A percentile compares a stretch with the other conserved stretches of the same genome.
These are phyloP conservation scores for Leccinum boreale DNA, from an alignment of 768 basidiomycete genomes.

Conservation along the genomic window DNA sequence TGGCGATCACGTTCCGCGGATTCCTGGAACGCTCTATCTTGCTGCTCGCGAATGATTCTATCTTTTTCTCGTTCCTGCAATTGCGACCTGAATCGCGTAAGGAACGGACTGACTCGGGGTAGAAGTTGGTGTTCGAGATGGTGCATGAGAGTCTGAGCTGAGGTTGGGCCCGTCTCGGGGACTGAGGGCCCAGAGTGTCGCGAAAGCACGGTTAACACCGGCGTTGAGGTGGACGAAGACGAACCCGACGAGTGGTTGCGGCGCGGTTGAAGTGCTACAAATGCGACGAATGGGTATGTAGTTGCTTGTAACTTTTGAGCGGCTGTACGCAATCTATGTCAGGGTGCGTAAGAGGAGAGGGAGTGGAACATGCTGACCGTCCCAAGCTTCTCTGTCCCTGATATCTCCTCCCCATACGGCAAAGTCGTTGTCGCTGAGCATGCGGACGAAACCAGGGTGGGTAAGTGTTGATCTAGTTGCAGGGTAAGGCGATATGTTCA, in stretches of 20 bases:
- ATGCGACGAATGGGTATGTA: slow-evolving; percentile 91
- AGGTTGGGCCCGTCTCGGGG: slow-evolving; percentile 53
- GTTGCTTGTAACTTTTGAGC: slow-evolving; percentile 80
- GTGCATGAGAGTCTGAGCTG: slow-evolving; percentile 55
- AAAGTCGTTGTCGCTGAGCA: slow-evolving; percentile 70
- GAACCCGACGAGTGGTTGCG: slow-evolving; percentile 37
- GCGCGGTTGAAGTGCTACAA: slow-evolving; percentile 81
- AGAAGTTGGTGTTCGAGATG: slow-evolving; percentile 73
- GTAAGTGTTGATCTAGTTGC: slow-evolving; percentile 64
- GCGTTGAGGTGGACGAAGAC: slow-evolving; percentile 35
- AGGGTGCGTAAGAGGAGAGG: not conserved
- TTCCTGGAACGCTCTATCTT: slow-evolving; percentile 75
- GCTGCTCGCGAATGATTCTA: slow-evolving; percentile 68
- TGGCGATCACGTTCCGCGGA: slow-evolving; percentile 65
- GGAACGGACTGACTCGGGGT: slow-evolving; percentile 77
- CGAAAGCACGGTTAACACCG: slow-evolving; percentile 77
- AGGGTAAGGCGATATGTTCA: not conserved
- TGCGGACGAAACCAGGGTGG: slow-evolving; percentile 63
- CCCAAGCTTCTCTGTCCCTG: slow-evolving; percentile 77
- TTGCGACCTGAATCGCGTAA: slow-evolving; percentile 56
- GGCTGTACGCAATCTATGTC: slow-evolving; percentile 30
- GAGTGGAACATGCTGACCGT: slow-evolving; percentile 40
- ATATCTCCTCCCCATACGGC: slow-evolving; percentile 94
- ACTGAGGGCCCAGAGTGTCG: slow-evolving; percentile 71
- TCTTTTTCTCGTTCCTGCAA: slow-evolving; percentile 50